phyloP scores from a whole-genome alignment of 1,284 basidiomycete genomes.

The Ceratobasidium sp. region DNA sequence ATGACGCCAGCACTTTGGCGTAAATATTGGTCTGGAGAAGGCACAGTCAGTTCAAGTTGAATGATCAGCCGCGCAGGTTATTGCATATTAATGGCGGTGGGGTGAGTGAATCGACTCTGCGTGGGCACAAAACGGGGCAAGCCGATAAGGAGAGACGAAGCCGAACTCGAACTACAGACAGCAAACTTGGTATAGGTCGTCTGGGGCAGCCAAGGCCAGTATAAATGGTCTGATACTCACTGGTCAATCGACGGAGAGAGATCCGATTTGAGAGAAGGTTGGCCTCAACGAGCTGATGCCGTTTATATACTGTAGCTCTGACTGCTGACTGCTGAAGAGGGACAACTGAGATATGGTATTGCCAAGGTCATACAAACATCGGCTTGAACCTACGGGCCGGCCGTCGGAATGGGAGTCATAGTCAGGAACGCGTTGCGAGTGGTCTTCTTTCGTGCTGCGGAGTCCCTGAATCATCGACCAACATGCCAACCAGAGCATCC shows the following conservation, averaged over 20 bases:
- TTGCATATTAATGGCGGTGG: constrained; percentile 30
- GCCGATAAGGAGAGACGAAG: constrained; percentile 1
- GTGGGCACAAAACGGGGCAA: constrained; percentile 23
- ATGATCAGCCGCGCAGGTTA: constrained; percentile 23
- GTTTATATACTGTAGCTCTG: background rate
- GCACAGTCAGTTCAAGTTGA: constrained; percentile 14
- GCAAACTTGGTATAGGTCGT: too few relatives aligned
- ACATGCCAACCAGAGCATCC: background rate
- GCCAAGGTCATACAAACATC: constrained; percentile 16
- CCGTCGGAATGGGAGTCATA: constrained; percentile 13
- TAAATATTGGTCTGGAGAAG: background rate
- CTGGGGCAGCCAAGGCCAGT: too few relatives aligned
- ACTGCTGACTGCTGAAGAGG: constrained; percentile 2
- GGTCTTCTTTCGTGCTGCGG: background rate
- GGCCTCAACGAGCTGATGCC: background rate
- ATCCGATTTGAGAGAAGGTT: background rate
- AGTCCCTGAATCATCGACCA: background rate
- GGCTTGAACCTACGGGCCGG: constrained; percentile 32
- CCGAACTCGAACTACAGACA: too few relatives aligned
- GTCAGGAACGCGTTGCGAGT: constrained; percentile 27
- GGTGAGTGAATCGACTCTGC: constrained; percentile 7
- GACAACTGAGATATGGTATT: background rate
- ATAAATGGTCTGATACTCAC: too few relatives aligned
- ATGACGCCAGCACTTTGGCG: constrained; percentile 7
- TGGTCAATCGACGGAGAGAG: too few relatives aligned